A percentile compares a stretch with the other conserved stretches of the same genome.
Evolutionary conservation across 1,284 basidiomycete species (phyloP).

Genomic region (Ceratobasidium sp.): DNA sequence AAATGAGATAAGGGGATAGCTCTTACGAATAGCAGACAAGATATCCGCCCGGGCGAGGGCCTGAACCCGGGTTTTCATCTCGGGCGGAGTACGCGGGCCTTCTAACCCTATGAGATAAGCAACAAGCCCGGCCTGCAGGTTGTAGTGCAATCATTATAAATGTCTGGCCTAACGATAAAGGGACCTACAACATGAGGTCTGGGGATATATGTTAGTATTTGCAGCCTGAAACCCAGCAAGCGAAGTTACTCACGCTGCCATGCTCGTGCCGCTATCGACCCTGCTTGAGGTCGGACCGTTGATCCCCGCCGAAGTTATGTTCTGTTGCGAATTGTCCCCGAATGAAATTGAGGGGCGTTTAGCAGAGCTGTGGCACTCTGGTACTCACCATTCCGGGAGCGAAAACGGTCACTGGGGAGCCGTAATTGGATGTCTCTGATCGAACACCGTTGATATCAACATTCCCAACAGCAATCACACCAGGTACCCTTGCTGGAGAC

Average conservation of each 20-base stretch:
- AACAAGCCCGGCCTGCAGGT: conserved; percentile 13
- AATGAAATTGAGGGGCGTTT: background rate
- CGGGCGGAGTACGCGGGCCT: conserved; percentile 19
- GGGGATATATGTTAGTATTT: background rate
- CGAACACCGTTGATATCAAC: conserved; percentile 33
- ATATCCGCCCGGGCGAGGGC: conserved; percentile 10
- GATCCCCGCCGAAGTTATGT: conserved; percentile 26
- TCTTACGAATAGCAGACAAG: conserved; percentile 22
- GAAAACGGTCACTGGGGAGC: conserved; percentile 30
- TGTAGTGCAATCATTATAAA: background rate
- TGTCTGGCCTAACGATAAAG: background rate
- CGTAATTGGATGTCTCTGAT: conserved; percentile 29
- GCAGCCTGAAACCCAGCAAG: background rate
- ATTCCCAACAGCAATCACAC: conserved; percentile 37
- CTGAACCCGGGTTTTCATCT: conserved; percentile 39
- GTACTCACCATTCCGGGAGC: conserved; percentile 38
- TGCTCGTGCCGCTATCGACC: conserved; percentile 33
- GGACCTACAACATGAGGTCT: conserved; percentile 29
- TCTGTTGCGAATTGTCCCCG: background rate
- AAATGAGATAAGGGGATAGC: background rate
- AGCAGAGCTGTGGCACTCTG: conserved; percentile 4
- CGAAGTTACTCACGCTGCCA: conserved; percentile 28
- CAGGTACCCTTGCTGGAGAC: conserved; percentile 34
- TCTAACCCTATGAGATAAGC: conserved; percentile 26
- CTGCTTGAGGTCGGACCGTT: conserved; percentile 17